These are phyloP conservation scores for Groenewaldozyma auringiensis DNA, from an alignment of 1,139 yeast genomes.

Conservation along the genomic window DNA sequence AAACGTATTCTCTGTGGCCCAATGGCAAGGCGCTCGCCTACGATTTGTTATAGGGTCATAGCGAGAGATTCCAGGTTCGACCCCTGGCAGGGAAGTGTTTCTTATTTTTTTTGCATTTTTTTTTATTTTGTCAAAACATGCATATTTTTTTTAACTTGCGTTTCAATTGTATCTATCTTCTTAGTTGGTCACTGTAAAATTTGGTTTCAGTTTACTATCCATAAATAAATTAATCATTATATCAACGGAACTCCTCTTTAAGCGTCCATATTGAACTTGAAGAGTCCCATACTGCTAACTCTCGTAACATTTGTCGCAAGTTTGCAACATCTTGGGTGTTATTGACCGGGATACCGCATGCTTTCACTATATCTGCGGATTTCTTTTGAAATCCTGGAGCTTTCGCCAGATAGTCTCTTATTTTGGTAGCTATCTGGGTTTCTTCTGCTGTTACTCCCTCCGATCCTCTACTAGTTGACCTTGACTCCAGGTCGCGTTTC, in stretches of 20 bases:
- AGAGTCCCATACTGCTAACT: conserved; percentile 63
- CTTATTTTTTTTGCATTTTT: not conserved
- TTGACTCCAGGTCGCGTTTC: conserved; percentile 24
- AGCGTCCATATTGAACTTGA: conserved; percentile 54
- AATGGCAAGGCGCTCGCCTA: conserved; percentile 13
- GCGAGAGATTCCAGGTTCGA: conserved; percentile 11
- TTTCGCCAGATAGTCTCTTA: conserved; percentile 28
- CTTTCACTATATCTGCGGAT: conserved; percentile 49
- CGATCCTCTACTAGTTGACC: conserved; percentile 5
- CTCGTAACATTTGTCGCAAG: conserved; percentile 59
- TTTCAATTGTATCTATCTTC: not conserved
- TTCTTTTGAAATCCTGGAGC: conserved; percentile 29
- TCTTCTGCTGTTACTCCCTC: conserved; percentile 15
- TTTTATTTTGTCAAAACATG: not conserved
- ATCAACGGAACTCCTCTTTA: conserved; percentile 42
- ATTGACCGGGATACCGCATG: conserved; percentile 40
- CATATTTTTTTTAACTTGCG: not conserved
- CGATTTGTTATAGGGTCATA: conserved; percentile 7
- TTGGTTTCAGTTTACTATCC: no score
- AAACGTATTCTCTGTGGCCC: conserved; percentile 11
- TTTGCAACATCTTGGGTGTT: conserved; percentile 53
- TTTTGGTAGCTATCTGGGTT: conserved; percentile 23
- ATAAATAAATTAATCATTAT: not conserved
- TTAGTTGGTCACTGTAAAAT: not conserved
- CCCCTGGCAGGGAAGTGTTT: conserved; percentile 4